Conservation (phyloP, 108 stramenopile genomes). For the Heterococcus sp. region DNA sequence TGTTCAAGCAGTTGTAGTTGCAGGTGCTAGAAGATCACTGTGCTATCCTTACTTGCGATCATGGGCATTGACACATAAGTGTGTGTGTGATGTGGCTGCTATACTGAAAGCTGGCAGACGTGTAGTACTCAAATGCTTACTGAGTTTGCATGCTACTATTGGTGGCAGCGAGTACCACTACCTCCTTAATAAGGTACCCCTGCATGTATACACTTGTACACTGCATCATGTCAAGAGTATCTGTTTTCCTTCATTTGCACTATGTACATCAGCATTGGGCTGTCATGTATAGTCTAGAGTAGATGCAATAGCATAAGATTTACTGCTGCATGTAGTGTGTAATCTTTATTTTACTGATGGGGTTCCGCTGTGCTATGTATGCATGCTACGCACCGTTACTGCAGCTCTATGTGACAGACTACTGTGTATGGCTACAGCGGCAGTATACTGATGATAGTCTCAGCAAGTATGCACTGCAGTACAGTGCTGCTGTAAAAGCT, state of each 20-base stretch:
- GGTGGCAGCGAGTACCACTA: constrained; percentile 84
- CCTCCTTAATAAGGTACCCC: constrained; percentile 75
- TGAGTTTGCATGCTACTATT: constrained; percentile 68
- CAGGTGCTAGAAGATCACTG: constrained; percentile 65
- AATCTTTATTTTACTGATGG: too few species aligned
- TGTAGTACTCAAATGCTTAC: constrained; percentile 66
- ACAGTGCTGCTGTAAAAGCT: too few species aligned
- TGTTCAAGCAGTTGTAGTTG: not conserved
- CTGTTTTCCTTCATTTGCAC: not conserved
- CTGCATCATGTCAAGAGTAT: not conserved
- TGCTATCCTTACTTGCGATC: constrained; percentile 84
- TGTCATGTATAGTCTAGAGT: not conserved
- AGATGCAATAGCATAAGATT: not conserved
- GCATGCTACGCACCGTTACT: constrained; percentile 53
- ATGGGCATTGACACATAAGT: constrained; percentile 42
- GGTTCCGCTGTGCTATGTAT: constrained; percentile 72
- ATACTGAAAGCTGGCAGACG: constrained; percentile 66
- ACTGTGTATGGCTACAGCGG: constrained; percentile 54
- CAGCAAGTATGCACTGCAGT: not conserved
- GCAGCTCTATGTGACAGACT: constrained; percentile 48
- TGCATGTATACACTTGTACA: constrained; percentile 68
- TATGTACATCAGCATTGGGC: not conserved
- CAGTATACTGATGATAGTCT: constrained; percentile 1
- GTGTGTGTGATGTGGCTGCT: constrained; percentile 55
- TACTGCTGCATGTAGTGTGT: not conserved